Conservation (phyloP, 495 filamentous ascomycete genomes). For the Bombardia bombarda region DNA sequence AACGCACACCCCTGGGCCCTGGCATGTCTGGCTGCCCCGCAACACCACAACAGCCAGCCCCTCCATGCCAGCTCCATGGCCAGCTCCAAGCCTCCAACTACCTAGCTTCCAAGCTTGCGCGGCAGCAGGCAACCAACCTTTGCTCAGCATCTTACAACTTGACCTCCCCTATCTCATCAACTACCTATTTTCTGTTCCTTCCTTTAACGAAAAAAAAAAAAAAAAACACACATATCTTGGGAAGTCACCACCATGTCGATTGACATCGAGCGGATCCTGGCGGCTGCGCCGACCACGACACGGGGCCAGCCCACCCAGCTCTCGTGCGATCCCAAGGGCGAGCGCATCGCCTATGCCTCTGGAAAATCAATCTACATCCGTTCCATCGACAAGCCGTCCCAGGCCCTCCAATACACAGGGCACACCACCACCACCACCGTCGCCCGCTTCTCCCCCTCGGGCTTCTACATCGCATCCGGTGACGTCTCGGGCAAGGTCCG, state of each 20-base stretch:
- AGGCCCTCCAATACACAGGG: slow-evolving; percentile 78
- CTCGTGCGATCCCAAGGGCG: slow-evolving; percentile 82
- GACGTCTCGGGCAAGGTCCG: slow-evolving; percentile 76
- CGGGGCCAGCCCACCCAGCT: slow-evolving; percentile 86
- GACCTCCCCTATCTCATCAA: too few relatives aligned
- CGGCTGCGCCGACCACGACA: slow-evolving; percentile 63
- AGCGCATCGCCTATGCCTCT: slow-evolving; percentile 92
- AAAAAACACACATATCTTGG: too few relatives aligned
- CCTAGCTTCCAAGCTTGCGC: too few relatives aligned
- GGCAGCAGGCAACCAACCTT: not conserved
- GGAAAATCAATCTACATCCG: slow-evolving; percentile 95
- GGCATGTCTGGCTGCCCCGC: slow-evolving; percentile 15
- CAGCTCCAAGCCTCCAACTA: not conserved
- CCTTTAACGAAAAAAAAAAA: too few relatives aligned
- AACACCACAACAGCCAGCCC: slow-evolving; percentile 10
- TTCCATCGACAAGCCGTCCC: slow-evolving; percentile 78
- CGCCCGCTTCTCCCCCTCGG: slow-evolving; percentile 88
- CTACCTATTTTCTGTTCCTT: too few relatives aligned
- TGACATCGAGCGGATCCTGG: slow-evolving; percentile 46
- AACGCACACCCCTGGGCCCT: not conserved
- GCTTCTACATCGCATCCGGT: slow-evolving; percentile 92
- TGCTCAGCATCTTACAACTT: too few relatives aligned
- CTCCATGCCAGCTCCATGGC: slow-evolving; percentile 10
- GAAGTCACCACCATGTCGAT: slow-evolving; percentile 47
- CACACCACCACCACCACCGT: slow-evolving; percentile 86